These are phyloP conservation scores for Asparagopsis taxiformis DNA, from an alignment of 31 red algal genomes.

Conservation along the genomic window DNA sequence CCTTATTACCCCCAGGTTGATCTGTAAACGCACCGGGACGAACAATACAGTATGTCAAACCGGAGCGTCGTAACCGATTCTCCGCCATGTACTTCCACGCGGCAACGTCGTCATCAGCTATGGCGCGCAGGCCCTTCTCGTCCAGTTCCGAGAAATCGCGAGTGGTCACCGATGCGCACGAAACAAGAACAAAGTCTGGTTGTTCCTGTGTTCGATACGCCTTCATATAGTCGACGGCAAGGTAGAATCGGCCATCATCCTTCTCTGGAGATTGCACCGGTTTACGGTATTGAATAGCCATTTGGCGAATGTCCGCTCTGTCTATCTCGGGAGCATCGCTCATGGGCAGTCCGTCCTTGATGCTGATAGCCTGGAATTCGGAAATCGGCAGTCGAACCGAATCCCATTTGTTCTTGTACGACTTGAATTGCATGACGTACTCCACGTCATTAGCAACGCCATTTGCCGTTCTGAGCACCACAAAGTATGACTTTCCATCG, in stretches of 20 bases:
- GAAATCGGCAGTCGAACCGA: constrained; percentile 85
- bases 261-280: constrained; percentile 62
- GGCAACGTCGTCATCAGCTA: constrained; percentile 34
- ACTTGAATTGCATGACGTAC: constrained; percentile 76
- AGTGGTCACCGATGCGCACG: constrained; percentile 75
- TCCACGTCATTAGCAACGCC: constrained; percentile 56
- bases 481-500: constrained; percentile 81
- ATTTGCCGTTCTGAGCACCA: constrained; percentile 59
- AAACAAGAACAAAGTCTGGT: constrained; percentile 95
- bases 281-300: constrained; percentile 87
- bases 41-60: constrained; percentile 92
- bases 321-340: constrained; percentile 59
- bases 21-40: constrained; percentile 82
- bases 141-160: constrained; percentile 53
- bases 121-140: constrained; percentile 43
- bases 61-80: constrained; percentile 71
- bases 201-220: constrained; percentile 97
- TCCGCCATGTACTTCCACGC: constrained; percentile 85
- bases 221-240: constrained; percentile 95
- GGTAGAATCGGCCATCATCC: constrained; percentile 82
- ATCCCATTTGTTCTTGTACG: constrained; percentile 77
- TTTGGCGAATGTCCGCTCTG: constrained; percentile 65
- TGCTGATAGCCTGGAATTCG: constrained; percentile 38
- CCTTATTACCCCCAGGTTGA: constrained; percentile 85
- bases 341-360: constrained; percentile 17